Evolutionary conservation across 2,329 filamentous ascomycete species (phyloP).

Genomic region (Aspergillus latus): DNA sequence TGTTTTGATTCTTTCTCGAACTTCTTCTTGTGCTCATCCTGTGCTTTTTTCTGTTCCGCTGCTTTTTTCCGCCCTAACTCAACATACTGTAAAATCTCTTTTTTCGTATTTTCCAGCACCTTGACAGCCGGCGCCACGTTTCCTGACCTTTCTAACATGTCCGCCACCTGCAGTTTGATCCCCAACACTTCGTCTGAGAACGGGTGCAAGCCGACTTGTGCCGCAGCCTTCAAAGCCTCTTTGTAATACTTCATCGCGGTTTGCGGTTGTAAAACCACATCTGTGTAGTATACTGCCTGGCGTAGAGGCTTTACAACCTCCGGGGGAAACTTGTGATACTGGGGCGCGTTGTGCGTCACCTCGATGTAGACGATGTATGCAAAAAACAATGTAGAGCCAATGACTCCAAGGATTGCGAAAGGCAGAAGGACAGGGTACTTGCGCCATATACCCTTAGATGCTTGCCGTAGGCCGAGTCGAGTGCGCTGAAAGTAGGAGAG

Average conservation of each 20-base stretch:
- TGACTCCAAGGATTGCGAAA: slow-evolving; percentile 40
- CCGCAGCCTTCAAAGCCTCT: slow-evolving; percentile 71
- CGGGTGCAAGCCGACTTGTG: slow-evolving; percentile 75
- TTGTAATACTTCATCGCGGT: slow-evolving; percentile 81
- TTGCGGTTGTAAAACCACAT: slow-evolving; percentile 70
- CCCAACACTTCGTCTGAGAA: slow-evolving; percentile 90
- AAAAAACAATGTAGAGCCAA: slow-evolving; percentile 37
- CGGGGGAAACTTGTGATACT: slow-evolving; percentile 46
- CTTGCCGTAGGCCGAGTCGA: slow-evolving; percentile 35
- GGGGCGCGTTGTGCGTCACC: slow-evolving; percentile 41
- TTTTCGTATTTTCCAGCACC: slow-evolving; percentile 73
- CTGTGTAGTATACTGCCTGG: slow-evolving; percentile 81
- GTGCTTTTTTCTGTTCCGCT: slow-evolving; percentile 14
- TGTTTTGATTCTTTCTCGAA: background rate
- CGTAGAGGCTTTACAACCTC: slow-evolving; percentile 63
- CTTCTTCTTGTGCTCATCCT: slow-evolving; percentile 11
- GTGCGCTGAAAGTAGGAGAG: slow-evolving; percentile 33
- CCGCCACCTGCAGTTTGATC: slow-evolving; percentile 77
- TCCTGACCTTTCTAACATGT: slow-evolving; percentile 74
- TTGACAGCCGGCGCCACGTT: slow-evolving; percentile 70
- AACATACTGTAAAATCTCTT: slow-evolving; percentile 59
- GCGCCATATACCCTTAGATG: slow-evolving; percentile 42
- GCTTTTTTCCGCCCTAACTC: slow-evolving; percentile 24
- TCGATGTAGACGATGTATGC: slow-evolving; percentile 46
- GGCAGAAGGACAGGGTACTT: slow-evolving; percentile 46